phyloP scores from a whole-genome alignment of 495 filamentous ascomycete species.

The Aspergillus saccharolyticus region DNA sequence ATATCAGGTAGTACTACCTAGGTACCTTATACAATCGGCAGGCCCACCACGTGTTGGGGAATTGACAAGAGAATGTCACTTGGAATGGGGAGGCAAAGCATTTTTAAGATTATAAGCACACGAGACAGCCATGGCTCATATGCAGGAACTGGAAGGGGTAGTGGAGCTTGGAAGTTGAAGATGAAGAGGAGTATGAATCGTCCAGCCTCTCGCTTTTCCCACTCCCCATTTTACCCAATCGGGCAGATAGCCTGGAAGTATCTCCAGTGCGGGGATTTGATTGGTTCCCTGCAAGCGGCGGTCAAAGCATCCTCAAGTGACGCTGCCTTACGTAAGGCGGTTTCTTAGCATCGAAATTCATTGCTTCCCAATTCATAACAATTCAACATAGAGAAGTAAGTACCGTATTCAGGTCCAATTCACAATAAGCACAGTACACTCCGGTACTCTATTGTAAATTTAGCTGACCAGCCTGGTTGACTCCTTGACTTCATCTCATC shows the following conservation, averaged over 20 bases:
- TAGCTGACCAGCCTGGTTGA: too few species aligned
- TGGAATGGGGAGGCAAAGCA: not conserved
- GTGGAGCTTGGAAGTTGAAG: not conserved
- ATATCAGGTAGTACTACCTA: too few species aligned
- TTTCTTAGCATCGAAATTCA: too few species aligned
- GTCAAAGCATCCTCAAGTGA: not conserved
- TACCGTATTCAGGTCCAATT: too few species aligned
- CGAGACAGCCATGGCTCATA: not conserved
- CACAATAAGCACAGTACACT: too few species aligned
- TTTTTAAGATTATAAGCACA: not conserved
- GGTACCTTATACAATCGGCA: not conserved
- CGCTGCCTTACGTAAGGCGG: not conserved
- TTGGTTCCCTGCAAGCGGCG: not conserved
- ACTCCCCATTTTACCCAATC: conserved; percentile 9
- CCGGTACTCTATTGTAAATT: too few species aligned
- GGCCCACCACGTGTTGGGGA: not conserved
- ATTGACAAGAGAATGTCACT: not conserved
- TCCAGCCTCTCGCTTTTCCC: conserved; percentile 18
- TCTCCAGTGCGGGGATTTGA: not conserved
- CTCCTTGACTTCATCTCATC: not conserved
- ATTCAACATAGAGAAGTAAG: too few species aligned
- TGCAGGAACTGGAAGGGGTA: not conserved
- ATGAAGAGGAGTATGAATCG: conserved; percentile 3
- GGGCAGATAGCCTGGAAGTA: conserved; percentile 1
- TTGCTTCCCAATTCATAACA: too few species aligned